Percentiles rank a stretch among this genome's conserved stretches.
Evolutionary conservation across 495 filamentous ascomycete species (phyloP).

Genomic region (Annulohypoxylon bovei): DNA sequence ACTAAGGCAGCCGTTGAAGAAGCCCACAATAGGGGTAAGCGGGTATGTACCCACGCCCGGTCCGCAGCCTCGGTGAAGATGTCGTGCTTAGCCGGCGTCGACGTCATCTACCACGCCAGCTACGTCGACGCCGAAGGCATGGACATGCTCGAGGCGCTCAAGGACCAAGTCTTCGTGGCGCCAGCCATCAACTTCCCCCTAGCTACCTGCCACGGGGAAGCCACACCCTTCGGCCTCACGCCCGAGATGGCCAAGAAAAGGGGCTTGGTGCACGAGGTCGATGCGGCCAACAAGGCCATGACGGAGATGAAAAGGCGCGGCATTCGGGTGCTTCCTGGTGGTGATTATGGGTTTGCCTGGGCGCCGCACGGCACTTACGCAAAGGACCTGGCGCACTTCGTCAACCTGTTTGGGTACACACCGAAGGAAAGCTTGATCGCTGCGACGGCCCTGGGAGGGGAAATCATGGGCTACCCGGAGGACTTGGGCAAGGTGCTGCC

Average conservation of each 20-base stretch:
- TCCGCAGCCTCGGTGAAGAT: constrained; percentile 18
- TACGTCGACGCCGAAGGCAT: constrained; percentile 17
- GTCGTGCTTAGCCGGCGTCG: constrained; percentile 16
- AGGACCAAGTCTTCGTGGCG: background rate
- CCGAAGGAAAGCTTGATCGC: constrained; percentile 9
- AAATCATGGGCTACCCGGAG: constrained; percentile 16
- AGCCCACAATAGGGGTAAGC: constrained; percentile 17
- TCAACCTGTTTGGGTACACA: constrained; percentile 2
- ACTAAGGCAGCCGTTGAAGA: constrained; percentile 19
- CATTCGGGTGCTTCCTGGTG: constrained; percentile 9
- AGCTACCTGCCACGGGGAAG: background rate
- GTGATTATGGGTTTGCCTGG: constrained; percentile 20
- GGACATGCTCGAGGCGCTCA: constrained; percentile 17
- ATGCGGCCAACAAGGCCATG: background rate
- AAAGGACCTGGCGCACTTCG: constrained; percentile 4
- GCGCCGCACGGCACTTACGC: constrained; percentile 19
- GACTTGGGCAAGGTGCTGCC: constrained; percentile 13
- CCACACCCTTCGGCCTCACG: background rate
- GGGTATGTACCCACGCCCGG: constrained; percentile 9
- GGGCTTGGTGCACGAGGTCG: constrained; percentile 16
- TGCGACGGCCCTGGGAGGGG: constrained; percentile 14
- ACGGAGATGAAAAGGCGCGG: constrained; percentile 17
- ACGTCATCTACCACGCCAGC: constrained; percentile 23
- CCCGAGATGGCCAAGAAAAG: constrained; percentile 12
- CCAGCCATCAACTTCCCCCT: constrained; percentile 8